Percentiles rank a stretch among this genome's conserved stretches.
phyloP scores from a whole-genome alignment of 257 asterid species.

The Cordia subcordata region DNA sequence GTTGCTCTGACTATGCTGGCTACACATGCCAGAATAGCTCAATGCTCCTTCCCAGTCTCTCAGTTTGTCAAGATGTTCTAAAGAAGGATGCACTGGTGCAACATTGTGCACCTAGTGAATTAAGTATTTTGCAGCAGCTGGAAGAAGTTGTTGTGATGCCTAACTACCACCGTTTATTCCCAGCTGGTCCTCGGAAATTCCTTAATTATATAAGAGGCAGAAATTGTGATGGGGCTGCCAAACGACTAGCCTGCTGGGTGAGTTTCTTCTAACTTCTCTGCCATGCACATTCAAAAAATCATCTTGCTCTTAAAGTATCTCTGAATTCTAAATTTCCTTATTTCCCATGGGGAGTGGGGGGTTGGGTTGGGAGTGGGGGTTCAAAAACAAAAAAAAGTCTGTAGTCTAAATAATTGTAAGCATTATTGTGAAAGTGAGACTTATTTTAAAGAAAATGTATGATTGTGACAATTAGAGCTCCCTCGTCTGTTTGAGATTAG shows the following conservation, averaged over 20 bases:
- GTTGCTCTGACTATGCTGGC: constrained; percentile 98
- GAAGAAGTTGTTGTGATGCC: constrained; percentile 99
- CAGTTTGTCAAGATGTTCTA: constrained; percentile 81
- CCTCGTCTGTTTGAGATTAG: no score
- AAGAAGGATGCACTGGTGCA: constrained; percentile 68
- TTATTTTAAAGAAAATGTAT: no score
- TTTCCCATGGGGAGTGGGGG: no score
- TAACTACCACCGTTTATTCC: constrained; percentile 88
- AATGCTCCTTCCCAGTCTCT: constrained; percentile 70
- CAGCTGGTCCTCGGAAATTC: constrained; percentile 93
- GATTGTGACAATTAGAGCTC: no score
- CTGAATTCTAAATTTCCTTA: no score
- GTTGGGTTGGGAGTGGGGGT: no score
- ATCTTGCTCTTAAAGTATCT: not conserved
- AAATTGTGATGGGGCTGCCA: constrained; percentile 96
- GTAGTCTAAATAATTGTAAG: no score
- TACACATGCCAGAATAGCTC: constrained; percentile 98
- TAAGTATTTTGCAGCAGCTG: constrained; percentile 84
- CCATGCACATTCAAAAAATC: not conserved
- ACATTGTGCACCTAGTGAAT: constrained; percentile 94
- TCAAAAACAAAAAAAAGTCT: no score
- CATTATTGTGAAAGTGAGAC: no score
- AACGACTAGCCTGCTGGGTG: constrained; percentile 98
- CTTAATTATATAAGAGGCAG: constrained; percentile 77
- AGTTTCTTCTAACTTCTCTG: constrained; percentile 21